Conservation (phyloP, 306 rosid genomes). For the Dryas alaskensis region DNA sequence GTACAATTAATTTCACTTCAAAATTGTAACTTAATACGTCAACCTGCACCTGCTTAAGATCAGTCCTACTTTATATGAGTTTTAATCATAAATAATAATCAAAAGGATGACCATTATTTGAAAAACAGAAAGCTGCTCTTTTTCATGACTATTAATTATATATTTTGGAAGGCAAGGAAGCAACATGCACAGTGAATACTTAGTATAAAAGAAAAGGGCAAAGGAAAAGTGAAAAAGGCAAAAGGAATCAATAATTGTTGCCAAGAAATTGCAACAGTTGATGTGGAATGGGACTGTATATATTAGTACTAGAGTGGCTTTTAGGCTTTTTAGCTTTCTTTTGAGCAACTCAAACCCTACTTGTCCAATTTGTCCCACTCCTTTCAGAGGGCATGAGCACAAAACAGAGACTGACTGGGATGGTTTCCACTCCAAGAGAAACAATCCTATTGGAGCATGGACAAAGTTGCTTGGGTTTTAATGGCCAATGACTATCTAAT, state of each 20-base stretch:
- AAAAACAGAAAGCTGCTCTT: not conserved
- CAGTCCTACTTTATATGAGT: too few relatives aligned
- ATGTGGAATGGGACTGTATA: not conserved
- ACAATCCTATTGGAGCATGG: not conserved
- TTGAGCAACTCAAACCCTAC: conserved; percentile 6
- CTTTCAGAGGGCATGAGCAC: not conserved
- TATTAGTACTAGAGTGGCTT: not conserved
- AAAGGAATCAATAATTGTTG: conserved; percentile 9
- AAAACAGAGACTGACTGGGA: not conserved
- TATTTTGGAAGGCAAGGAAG: not conserved
- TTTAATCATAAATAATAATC: too few relatives aligned
- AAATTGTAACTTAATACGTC: too few relatives aligned
- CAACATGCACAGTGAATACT: not conserved
- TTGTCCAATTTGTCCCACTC: not conserved
- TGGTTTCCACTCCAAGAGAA: conserved; percentile 15
- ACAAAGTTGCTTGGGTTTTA: not conserved
- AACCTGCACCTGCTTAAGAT: too few relatives aligned
- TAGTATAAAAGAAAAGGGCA: not conserved
- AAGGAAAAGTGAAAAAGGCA: not conserved
- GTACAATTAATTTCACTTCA: too few relatives aligned
- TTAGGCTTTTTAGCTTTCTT: conserved; percentile 6
- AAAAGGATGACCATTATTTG: not conserved
- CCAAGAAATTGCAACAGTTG: not conserved
- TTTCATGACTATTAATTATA: not conserved
- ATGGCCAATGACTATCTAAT: not conserved